Evolutionary conservation across 164 flowering plant species (phyloP), one percentile per base, ranked within the genome.

Genomic region (Brasenia schreberi): DNA sequence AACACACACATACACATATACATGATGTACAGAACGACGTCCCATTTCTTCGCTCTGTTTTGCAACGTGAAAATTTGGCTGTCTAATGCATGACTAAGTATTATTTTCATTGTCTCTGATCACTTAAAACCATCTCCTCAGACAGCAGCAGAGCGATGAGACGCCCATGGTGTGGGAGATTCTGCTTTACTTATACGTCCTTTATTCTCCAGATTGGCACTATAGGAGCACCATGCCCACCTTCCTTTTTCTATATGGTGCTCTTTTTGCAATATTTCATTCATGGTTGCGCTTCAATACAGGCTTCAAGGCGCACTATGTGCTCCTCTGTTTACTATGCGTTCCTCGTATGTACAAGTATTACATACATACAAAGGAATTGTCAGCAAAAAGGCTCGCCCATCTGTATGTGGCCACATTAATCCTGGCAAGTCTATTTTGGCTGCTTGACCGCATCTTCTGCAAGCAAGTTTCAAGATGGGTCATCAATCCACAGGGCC

Each of bases 161-260:
- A 81, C 84, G 42, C 95, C 95, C 27, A 86, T 88, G 94, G 89
- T 83, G 14, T 88, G 95, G 95, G 95, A 88, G 73, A 80, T 85
- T 83, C 87, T 88, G 27, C 83, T 88, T 1, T 89, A 89, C 65
- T 76, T 89, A 49, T 88, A 88, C 76, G 86, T 88, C 70, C 86
- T 88, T 33, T 81, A 84, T 73, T 89, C 96, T 10, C 96, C 96
- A 17, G 92, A 87, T 71, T 89, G 96, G 96, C 96, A 89, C 72
- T 89, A 89, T 62, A 76, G 88, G 12, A 85, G 90, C 69, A 89
- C 92, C 56, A 89, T 89, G 92, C 96, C 96, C 7, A 89, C 84
- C 42, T 85, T 87, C 79, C 77, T 89, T 62, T 85, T 84, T 73
- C 77, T 89, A 10, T 87, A 89, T 70, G 96, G 92, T 64, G 84